Percentiles rank a stretch among this genome's conserved stretches.
These are phyloP conservation scores for Sphagnum fallax DNA, from an alignment of 228 moss, liverwort and hornwort species.

Conservation along the genomic window DNA sequence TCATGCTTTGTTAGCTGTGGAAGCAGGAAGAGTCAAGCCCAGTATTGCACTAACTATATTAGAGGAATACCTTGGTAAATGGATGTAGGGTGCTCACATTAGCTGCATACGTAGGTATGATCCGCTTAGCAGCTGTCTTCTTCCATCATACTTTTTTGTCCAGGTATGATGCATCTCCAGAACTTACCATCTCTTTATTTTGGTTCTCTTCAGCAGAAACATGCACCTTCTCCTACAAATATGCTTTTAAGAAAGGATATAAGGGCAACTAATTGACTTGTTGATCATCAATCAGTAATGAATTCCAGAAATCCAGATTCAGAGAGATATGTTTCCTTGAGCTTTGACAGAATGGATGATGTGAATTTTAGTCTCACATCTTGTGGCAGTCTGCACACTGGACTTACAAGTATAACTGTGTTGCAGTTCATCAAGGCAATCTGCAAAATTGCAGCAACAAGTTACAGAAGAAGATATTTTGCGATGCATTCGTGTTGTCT, in stretches of 20 bases:
- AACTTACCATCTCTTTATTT: constrained; percentile 8
- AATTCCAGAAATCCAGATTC: not conserved
- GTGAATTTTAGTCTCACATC: not conserved
- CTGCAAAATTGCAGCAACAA: not conserved
- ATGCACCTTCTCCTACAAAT: not conserved
- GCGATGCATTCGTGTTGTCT: constrained; percentile 35
- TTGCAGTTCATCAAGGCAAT: too few relatives aligned
- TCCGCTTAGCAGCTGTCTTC: constrained; percentile 75
- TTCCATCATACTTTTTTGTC: constrained; percentile 76
- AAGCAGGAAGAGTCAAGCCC: too few relatives aligned
- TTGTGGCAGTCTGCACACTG: not conserved
- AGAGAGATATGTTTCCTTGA: not conserved
- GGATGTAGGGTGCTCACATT: constrained; percentile 50
- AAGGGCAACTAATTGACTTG: too few relatives aligned
- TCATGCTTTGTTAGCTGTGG: too few relatives aligned
- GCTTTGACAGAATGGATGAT: not conserved
- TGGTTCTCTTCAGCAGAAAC: not conserved
- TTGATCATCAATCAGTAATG: not conserved
- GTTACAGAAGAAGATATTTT: constrained; percentile 45
- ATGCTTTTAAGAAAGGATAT: not conserved
- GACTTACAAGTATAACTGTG: not conserved
- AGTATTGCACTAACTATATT: too few relatives aligned
- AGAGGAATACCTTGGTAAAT: too few relatives aligned
- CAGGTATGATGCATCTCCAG: constrained; percentile 26
- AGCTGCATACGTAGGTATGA: constrained; percentile 65